Evolutionary conservation across 345 rosid genomes (phyloP).

Genomic region (Viola odorata): DNA sequence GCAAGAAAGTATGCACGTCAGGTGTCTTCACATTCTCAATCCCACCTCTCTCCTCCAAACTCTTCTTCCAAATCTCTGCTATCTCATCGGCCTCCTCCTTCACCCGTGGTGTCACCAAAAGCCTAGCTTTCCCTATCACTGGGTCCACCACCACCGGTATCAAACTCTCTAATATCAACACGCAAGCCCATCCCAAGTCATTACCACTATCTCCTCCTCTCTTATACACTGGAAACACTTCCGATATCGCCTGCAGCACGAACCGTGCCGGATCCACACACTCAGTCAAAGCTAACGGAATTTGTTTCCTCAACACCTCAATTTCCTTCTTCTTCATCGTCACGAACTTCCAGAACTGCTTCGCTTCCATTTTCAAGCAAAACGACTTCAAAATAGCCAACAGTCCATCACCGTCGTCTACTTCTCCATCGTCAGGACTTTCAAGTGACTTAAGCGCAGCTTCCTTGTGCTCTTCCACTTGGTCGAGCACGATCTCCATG

Average conservation of each 20-base stretch:
- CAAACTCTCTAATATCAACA: slow-evolving; percentile 75
- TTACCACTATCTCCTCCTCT: slow-evolving; percentile 41
- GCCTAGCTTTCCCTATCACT: slow-evolving; percentile 70
- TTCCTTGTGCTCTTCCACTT: slow-evolving; percentile 46
- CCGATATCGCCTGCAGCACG: slow-evolving; percentile 78
- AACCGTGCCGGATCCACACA: slow-evolving; percentile 90
- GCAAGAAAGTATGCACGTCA: slow-evolving; percentile 94
- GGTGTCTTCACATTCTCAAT: slow-evolving; percentile 93
- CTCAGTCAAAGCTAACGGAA: slow-evolving; percentile 63
- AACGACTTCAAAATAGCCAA: slow-evolving; percentile 37
- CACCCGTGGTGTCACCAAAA: slow-evolving; percentile 67
- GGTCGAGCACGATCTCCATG: slow-evolving; percentile 63
- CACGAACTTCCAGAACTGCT: slow-evolving; percentile 75
- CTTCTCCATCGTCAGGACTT: slow-evolving; percentile 52
- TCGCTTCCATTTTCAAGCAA: slow-evolving; percentile 68
- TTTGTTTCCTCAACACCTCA: slow-evolving; percentile 50
- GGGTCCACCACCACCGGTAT: slow-evolving; percentile 88
- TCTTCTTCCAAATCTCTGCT: slow-evolving; percentile 88
- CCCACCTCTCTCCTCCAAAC: slow-evolving; percentile 87
- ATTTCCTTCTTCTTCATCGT: slow-evolving; percentile 70
- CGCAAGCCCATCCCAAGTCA: slow-evolving; percentile 97
- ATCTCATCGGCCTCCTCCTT: slow-evolving; percentile 69
- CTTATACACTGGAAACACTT: slow-evolving; percentile 84
- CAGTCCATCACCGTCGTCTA: slow-evolving; percentile 72
- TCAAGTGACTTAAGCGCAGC: slow-evolving; percentile 42